Conservation (phyloP, 176 grass and related monocot genomes). For the Poa annua region DNA sequence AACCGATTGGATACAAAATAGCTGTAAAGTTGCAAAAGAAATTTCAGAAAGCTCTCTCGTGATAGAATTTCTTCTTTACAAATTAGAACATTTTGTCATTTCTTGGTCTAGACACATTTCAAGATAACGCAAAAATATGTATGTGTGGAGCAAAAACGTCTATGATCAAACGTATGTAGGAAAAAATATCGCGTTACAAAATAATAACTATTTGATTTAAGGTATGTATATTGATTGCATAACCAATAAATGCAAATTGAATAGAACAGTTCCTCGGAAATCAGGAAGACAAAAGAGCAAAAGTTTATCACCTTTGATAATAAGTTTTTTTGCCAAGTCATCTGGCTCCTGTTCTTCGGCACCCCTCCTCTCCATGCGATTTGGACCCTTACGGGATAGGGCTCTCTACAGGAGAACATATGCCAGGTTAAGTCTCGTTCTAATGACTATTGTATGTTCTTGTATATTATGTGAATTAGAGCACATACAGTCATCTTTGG, state of each 20-base stretch:
- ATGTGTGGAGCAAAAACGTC: too few species aligned
- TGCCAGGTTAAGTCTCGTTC: background rate
- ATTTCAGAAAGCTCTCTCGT: too few species aligned
- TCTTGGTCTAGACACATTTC: too few species aligned
- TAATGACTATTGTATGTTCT: background rate
- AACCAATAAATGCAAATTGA: constrained; percentile 25
- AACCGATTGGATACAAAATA: background rate
- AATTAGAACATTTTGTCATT: too few species aligned
- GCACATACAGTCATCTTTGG: constrained; percentile 70
- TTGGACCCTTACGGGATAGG: constrained; percentile 85
- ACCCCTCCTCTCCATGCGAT: constrained; percentile 64
- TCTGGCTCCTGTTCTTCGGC: constrained; percentile 79
- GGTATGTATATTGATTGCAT: background rate
- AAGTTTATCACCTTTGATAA: constrained; percentile 70
- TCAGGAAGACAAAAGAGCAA: background rate
- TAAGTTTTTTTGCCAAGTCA: constrained; percentile 64
- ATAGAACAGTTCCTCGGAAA: background rate
- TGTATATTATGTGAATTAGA: constrained; percentile 9
- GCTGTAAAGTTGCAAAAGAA: too few species aligned
- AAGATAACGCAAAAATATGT: too few species aligned
- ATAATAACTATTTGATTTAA: background rate
- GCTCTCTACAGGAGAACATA: constrained; percentile 62
- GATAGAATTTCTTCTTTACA: too few species aligned
- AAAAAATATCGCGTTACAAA: too few species aligned
- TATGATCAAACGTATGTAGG: too few species aligned